phyloP scores from a whole-genome alignment of 331 rosid genomes.

The Quercus tomentella region DNA sequence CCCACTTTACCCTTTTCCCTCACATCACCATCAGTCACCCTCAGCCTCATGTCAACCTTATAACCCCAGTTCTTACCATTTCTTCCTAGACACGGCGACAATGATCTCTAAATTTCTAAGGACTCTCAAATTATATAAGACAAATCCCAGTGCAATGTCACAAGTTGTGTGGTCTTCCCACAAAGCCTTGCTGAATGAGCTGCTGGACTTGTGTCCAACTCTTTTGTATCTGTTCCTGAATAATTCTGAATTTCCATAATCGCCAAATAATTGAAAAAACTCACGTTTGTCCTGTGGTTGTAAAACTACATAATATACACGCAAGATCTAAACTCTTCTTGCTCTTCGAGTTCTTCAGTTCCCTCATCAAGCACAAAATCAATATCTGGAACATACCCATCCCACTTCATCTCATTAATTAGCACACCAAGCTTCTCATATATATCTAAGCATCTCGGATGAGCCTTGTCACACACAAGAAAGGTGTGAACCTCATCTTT shows the following conservation, averaged over 20 bases:
- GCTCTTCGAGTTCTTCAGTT: slow-evolving; percentile 33
- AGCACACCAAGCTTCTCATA: slow-evolving; percentile 53
- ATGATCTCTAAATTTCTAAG: not conserved
- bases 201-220: not conserved
- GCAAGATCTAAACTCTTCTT: slow-evolving; percentile 20
- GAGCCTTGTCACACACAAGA: slow-evolving; percentile 77
- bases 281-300: not conserved
- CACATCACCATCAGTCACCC: too few species aligned
- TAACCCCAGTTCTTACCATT: not conserved
- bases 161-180: not conserved
- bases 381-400: slow-evolving; percentile 42
- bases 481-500: slow-evolving; percentile 65
- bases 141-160: not conserved
- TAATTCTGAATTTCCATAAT: not conserved
- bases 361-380: slow-evolving; percentile 43
- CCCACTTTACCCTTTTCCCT: too few species aligned
- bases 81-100: not conserved
- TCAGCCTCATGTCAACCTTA: not conserved
- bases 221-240: not conserved
- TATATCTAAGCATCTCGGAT: slow-evolving; percentile 60
- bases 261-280: not conserved
- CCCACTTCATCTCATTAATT: slow-evolving; percentile 62
- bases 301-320: slow-evolving; percentile 1
- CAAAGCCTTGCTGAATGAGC: not conserved
- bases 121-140: too few species aligned